Evolutionary conservation across 208 protist species (phyloP), one percentile per base, ranked within the genome.

Genomic region (Crithidia sp.): DNA sequence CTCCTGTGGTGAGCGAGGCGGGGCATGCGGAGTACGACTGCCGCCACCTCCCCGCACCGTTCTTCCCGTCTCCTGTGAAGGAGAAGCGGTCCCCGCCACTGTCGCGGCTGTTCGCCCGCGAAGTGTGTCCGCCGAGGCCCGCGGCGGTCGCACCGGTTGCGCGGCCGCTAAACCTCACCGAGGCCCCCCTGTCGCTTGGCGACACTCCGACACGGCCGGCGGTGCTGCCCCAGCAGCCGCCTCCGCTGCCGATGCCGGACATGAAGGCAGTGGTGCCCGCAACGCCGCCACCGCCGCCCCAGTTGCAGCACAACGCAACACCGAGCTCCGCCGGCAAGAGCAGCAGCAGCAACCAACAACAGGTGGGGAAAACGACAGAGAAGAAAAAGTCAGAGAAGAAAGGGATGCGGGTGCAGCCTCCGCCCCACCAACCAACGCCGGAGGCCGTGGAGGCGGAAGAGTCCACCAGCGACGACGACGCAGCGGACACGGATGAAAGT

Each of bases 21-120:
- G 65, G 53, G 39, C 53, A 70, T 5, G 65, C 16, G 13, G 65
- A 61, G 54, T 59, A 70, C 53, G 65, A 70, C 16, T 61, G 59
- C 54, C 47, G 39, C 7, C 53, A 70, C 43, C 65, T 61, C 0
- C 65, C 53, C 10, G 65, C 65, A 7, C 65, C 65, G 53, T 19
- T 37, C 0, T 17, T 19, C 14, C 53, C n/a, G 41, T 40, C 52
- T 0, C 10, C 53, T 3, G 28, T 28, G 28, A 28, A 28, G 7
- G 4, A 50, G 5, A 17, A 14, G 7, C 52, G 28, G n/a, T 17
- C 4, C 10, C 49, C 40, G 50, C 0, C 36, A n/a, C n/a, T 39
- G 19, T 5, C 10, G 45, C 65, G 9, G 14, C 52, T 43, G 7
- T n/a, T 61, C n/a, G 43, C 53, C 10, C 40, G 17, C n/a, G 52